Base-by-base conservation (phyloP, 345 rosid species). In the Eucalyptus urophylla region DNA sequence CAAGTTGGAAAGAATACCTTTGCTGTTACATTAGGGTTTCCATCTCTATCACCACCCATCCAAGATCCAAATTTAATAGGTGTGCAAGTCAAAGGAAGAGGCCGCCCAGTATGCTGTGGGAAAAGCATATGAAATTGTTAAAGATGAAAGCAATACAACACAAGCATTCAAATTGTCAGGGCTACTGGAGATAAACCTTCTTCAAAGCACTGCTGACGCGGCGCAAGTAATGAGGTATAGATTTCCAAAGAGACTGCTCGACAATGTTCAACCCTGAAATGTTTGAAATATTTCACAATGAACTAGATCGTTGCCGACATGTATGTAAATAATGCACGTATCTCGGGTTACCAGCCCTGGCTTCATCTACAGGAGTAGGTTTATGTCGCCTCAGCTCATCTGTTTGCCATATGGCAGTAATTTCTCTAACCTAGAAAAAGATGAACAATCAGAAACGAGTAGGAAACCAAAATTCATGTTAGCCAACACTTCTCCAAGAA, bases 11-110 rank as follows among this genome's bases (percentile, higher is more conserved):
- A 89, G 86, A 86, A 92, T 93, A 95, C 99, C 96, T 97, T 96
- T 69, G 99, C 94, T 14, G 98, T 97, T 54, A 97, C 98, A 93
- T 94, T 97, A 54, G 99, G 99, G 92, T 97, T 97, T 91, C 99
- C 99, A 94, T 97, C 99, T 94, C 98, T 93, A 91, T 97, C 99
- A 92, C 99, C 99, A 87, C 99, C 99, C 98, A 97, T 97, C 99
- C 99, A 97, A 88, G 99, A 96, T 47, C 99, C 99, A 91, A 97
- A 95, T 89, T 92, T 97, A 89, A 97, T 97, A 10, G 99, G 99
- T 3, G 99, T 95, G 92, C 98, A 95, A 88, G 97, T 97, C 89
- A 97, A 93, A 60, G 99, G 99, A 90, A 97, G 98, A 58, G 97
- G 93, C 90, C 92, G 94, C 89, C 99, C 98, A 12, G 98, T 95